These are phyloP conservation scores for Clarireedia sp. DNA, from an alignment of 2,329 filamentous ascomycete genomes.

Conservation along the genomic window DNA sequence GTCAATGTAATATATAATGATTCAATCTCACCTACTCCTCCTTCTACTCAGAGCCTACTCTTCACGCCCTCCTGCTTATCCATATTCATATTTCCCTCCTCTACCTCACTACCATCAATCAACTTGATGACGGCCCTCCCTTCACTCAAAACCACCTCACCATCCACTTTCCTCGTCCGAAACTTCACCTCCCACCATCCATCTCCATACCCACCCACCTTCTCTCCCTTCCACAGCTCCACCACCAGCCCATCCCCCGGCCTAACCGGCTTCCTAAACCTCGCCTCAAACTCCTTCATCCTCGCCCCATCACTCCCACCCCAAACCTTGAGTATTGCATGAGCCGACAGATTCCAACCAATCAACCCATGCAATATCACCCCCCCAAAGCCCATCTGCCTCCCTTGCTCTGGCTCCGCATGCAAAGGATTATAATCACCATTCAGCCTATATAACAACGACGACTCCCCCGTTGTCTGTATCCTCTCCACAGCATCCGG, in stretches of 20 bases:
- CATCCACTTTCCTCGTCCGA: neutral
- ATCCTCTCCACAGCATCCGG: neutral
- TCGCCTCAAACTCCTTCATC: neutral
- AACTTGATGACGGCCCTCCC: no score
- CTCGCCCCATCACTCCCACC: neutral
- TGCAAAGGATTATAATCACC: neutral
- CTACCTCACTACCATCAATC: no score
- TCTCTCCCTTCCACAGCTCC: neutral
- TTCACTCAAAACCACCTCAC: neutral
- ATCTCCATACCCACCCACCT: neutral
- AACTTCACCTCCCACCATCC: neutral
- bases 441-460: neutral
- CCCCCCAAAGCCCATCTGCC: neutral
- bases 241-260: neutral
- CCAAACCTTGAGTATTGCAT: neutral
- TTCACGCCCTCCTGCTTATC: no score
- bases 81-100: no score
- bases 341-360: neutral
- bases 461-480: neutral
- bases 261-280: neutral
- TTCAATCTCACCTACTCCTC: no score
- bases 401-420: neutral
- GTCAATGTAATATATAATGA: no score
- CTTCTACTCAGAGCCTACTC: no score
- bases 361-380: neutral